Conservation (phyloP, 495 filamentous ascomycete species). For the Daldinia caldariorum region DNA sequence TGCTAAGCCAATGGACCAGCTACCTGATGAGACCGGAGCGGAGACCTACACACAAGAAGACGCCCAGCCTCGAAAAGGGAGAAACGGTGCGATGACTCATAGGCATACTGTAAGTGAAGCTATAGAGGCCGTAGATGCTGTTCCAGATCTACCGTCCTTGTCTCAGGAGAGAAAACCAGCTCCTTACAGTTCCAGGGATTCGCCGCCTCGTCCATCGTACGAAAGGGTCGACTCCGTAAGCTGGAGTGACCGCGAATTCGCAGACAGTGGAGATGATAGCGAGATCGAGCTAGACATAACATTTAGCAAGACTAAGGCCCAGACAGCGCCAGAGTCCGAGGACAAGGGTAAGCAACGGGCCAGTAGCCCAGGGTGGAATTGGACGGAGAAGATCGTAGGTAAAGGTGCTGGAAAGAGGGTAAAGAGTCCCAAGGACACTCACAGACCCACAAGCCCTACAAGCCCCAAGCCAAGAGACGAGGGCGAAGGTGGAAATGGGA, state of each 20-base stretch:
- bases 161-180: conserved; percentile 34
- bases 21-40: conserved; percentile 52
- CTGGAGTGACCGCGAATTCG: conserved; percentile 66
- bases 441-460: not conserved
- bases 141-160: conserved; percentile 48
- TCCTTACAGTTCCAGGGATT: conserved; percentile 42
- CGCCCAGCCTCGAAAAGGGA: conserved; percentile 12
- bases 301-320: conserved; percentile 30
- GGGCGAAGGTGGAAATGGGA: conserved; percentile 2
- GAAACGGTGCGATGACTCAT: conserved; percentile 20
- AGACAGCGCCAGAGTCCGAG: conserved; percentile 2
- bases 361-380: conserved; percentile 58
- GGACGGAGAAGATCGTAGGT: conserved; percentile 67
- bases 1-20: conserved; percentile 50
- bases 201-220: conserved; percentile 42
- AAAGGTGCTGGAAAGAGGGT: conserved; percentile 50
- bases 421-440: conserved; percentile 16
- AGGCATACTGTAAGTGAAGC: conserved; percentile 51
- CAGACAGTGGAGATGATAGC: conserved; percentile 61
- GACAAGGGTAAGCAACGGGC: conserved; percentile 30
- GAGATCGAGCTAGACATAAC: conserved; percentile 50
- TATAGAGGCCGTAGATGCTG: conserved; percentile 52
- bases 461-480: conserved; percentile 10
- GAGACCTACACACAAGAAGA: conserved; percentile 48
- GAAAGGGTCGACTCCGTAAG: conserved; percentile 54